phyloP scores from a whole-genome alignment of 2,329 filamentous ascomycete genomes.

The Cladobotryum protrusum region DNA sequence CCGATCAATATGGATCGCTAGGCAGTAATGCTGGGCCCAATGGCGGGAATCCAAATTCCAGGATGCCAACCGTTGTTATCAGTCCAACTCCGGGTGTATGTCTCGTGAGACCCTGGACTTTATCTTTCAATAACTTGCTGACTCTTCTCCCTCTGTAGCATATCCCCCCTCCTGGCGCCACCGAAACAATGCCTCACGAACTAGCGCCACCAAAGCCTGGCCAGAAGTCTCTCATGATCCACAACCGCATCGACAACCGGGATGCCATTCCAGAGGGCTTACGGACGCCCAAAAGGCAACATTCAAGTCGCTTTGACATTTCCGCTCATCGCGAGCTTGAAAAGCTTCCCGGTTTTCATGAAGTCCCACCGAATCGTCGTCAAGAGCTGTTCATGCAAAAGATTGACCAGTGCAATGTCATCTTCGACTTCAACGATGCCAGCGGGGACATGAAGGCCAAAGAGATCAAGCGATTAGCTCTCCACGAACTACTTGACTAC shows the following conservation, averaged over 20 bases:
- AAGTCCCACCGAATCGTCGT: slow-evolving; percentile 88
- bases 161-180: slow-evolving; percentile 82
- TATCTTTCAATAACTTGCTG: not conserved
- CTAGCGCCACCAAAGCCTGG: slow-evolving; percentile 89
- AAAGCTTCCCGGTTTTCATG: slow-evolving; percentile 95
- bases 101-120: not conserved
- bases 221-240: slow-evolving; percentile 80
- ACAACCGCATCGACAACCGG: slow-evolving; percentile 82
- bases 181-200: slow-evolving; percentile 97
- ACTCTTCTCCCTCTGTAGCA: slow-evolving; percentile 48
- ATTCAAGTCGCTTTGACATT: slow-evolving; percentile 96
- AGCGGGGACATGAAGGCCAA: slow-evolving; percentile 99
- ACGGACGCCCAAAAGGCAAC: slow-evolving; percentile 90
- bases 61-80: slow-evolving; percentile 79
- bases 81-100: slow-evolving; percentile 89
- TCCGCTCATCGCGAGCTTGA: slow-evolving; percentile 94
- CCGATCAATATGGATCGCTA: slow-evolving; percentile 37
- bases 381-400: slow-evolving; percentile 99
- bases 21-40: slow-evolving; percentile 31
- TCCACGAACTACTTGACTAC: slow-evolving; percentile 95
- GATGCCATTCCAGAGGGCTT: slow-evolving; percentile 88
- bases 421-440: slow-evolving; percentile 98
- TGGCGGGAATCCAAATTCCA: slow-evolving; percentile 26
- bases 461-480: slow-evolving; percentile 93
- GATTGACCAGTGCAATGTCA: slow-evolving; percentile 99